phyloP scores from a whole-genome alignment of 176 grass and related monocot genomes.

The Chrysopogon serrulatus region DNA sequence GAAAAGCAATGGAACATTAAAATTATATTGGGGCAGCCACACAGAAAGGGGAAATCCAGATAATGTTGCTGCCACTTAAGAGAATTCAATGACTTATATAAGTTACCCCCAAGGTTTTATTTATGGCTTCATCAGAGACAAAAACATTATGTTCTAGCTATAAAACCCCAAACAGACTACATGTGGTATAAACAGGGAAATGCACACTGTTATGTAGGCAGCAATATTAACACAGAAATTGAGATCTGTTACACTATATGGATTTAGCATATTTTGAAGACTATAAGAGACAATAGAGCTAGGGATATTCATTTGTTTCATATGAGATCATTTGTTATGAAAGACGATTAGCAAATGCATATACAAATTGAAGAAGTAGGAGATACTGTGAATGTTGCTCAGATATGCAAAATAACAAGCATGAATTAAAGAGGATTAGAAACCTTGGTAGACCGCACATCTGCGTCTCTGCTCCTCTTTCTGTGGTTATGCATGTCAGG shows the following conservation, averaged over 20 bases:
- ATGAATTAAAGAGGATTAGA: not conserved
- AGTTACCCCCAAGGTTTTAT: not conserved
- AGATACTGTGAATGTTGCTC: not conserved
- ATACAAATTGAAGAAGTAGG: not conserved
- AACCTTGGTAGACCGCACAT: constrained; percentile 47
- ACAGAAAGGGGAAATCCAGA: not conserved
- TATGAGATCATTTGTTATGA: not conserved
- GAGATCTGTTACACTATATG: not conserved
- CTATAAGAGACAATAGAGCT: not conserved
- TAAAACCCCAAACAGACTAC: not conserved
- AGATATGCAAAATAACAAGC: not conserved
- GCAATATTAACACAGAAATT: not conserved
- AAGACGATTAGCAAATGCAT: not conserved
- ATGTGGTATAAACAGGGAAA: not conserved
- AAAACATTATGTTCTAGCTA: not conserved
- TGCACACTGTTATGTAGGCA: not conserved
- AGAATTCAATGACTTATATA: not conserved
- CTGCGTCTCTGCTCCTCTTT: constrained; percentile 53
- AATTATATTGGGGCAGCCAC: not conserved
- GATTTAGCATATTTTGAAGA: not conserved
- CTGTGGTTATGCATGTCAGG: constrained; percentile 38
- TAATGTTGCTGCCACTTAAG: not conserved
- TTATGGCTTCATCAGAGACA: not conserved
- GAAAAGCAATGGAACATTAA: not conserved
- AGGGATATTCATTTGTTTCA: not conserved